Percentiles rank a stretch among this genome's conserved stretches.
These are phyloP conservation scores for Scedosporium boydii DNA, from an alignment of 2,329 filamentous ascomycete species.

Conservation along the genomic window DNA sequence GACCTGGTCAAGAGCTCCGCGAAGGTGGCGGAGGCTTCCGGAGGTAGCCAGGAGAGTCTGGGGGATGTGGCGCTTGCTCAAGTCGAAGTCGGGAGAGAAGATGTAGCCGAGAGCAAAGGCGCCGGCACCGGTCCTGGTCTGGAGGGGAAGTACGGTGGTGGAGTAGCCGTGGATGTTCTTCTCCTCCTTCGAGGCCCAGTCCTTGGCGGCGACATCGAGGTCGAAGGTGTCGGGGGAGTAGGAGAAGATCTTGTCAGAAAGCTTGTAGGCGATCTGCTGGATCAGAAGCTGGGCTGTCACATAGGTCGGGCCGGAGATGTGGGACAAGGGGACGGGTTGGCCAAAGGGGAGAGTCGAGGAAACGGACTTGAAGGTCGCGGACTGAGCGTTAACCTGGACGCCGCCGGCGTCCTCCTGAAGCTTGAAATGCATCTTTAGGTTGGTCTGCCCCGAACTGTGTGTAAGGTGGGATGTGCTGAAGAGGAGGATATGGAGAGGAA, in stretches of 20 bases:
- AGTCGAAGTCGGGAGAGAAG: conserved; percentile 93
- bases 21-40: conserved; percentile 69
- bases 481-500: background rate
- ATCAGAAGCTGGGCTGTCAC: conserved; percentile 86
- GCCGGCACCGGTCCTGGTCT: conserved; percentile 83
- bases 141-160: conserved; percentile 68
- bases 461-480: background rate
- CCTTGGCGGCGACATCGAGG: conserved; percentile 71
- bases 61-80: conserved; percentile 82
- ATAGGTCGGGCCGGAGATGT: conserved; percentile 81
- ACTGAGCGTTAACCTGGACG: conserved; percentile 1
- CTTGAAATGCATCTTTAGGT: conserved; percentile 10
- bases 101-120: conserved; percentile 91
- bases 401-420: conserved; percentile 11
- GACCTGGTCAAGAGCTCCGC: conserved; percentile 80
- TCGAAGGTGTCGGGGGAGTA: conserved; percentile 94
- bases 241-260: conserved; percentile 95
- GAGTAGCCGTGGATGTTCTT: conserved; percentile 74
- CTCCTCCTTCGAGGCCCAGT: conserved; percentile 62
- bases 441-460: background rate
- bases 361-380: conserved; percentile 4
- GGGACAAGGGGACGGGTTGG: conserved; percentile 41
- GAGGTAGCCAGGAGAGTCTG: conserved; percentile 86
- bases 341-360: conserved; percentile 50
- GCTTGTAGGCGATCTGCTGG: conserved; percentile 88